Percentiles rank a stretch among this genome's conserved stretches.
Conservation (phyloP, 352 stramenopile genomes). For the Globisporangium radiosum region DNA sequence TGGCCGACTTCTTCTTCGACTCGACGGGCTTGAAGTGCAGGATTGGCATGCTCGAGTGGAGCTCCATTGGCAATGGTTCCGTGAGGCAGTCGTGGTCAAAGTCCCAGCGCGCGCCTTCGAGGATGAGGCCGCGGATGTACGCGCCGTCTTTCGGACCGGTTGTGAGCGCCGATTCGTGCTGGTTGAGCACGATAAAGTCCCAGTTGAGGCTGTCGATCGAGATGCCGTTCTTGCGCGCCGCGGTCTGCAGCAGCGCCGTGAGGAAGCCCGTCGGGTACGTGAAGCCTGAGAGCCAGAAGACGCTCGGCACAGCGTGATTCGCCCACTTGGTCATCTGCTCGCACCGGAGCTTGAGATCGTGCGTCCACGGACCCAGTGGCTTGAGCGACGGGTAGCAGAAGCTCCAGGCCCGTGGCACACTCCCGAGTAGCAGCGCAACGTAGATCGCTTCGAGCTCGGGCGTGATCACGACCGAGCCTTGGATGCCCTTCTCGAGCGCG, state of each 20-base stretch:
- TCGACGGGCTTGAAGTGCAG: constrained; percentile 95
- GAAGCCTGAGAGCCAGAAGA: constrained; percentile 95
- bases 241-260: constrained; percentile 93
- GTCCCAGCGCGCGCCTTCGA: constrained; percentile 91
- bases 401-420: constrained; percentile 87
- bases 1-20: constrained; percentile 90
- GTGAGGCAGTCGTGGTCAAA: constrained; percentile 86
- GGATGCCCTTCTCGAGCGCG: constrained; percentile 88
- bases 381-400: constrained; percentile 95
- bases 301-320: constrained; percentile 67
- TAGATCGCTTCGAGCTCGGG: constrained; percentile 92
- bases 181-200: constrained; percentile 92
- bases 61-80: constrained; percentile 90
- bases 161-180: constrained; percentile 78
- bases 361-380: constrained; percentile 89
- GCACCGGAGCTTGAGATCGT: constrained; percentile 85
- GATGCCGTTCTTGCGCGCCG: constrained; percentile 91
- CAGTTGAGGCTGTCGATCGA: constrained; percentile 94
- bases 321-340: constrained; percentile 91
- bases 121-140: constrained; percentile 89
- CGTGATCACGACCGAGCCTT: constrained; percentile 94
- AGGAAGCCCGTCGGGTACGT: constrained; percentile 96
- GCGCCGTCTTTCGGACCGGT: constrained; percentile 84
- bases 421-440: constrained; percentile 83
- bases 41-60: constrained; percentile 89